Percentiles rank a stretch among this genome's conserved stretches.
phyloP scores from a whole-genome alignment of 495 filamentous ascomycete species.

The Daldinia vernicosa region DNA sequence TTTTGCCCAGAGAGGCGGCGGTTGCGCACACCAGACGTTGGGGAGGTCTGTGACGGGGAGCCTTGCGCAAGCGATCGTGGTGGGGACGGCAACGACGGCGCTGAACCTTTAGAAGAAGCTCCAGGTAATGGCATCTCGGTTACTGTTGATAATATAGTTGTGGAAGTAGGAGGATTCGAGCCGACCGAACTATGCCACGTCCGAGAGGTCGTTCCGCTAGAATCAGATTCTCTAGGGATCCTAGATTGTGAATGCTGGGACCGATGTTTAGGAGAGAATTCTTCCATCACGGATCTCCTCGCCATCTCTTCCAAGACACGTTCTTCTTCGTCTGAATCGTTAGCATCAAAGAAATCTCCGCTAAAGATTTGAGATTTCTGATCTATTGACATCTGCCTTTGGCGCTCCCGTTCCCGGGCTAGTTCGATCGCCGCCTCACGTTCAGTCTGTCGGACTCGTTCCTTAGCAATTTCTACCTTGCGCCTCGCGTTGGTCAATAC shows the following conservation, averaged over 20 bases:
- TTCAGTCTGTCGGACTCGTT: conserved; percentile 80
- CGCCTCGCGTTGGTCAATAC: conserved; percentile 68
- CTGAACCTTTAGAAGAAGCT: conserved; percentile 38
- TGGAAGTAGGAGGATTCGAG: conserved; percentile 79
- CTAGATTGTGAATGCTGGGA: conserved; percentile 57
- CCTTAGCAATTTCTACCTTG: conserved; percentile 80
- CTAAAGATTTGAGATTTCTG: conserved; percentile 40
- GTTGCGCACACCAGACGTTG: conserved; percentile 71
- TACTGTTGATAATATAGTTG: conserved; percentile 78
- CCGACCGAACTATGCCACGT: conserved; percentile 89
- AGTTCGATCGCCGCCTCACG: conserved; percentile 71
- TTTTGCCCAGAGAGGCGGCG: conserved; percentile 84
- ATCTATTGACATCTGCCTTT: conserved; percentile 49
- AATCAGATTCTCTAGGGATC: conserved; percentile 87
- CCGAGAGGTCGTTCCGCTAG: conserved; percentile 81
- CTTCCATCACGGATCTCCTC: conserved; percentile 83
- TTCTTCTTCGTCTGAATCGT: conserved; percentile 91
- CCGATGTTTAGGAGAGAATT: conserved; percentile 71
- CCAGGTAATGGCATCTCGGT: conserved; percentile 65
- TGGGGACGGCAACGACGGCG: conserved; percentile 52
- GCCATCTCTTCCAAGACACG: conserved; percentile 93
- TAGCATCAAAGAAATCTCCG: conserved; percentile 64
- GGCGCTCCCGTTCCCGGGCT: conserved; percentile 63
- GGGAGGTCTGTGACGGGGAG: conserved; percentile 51
- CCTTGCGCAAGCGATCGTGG: conserved; percentile 52